These are phyloP conservation scores for Xanthoconium stramineum DNA, from an alignment of 768 basidiomycete species.

Conservation along the genomic window DNA sequence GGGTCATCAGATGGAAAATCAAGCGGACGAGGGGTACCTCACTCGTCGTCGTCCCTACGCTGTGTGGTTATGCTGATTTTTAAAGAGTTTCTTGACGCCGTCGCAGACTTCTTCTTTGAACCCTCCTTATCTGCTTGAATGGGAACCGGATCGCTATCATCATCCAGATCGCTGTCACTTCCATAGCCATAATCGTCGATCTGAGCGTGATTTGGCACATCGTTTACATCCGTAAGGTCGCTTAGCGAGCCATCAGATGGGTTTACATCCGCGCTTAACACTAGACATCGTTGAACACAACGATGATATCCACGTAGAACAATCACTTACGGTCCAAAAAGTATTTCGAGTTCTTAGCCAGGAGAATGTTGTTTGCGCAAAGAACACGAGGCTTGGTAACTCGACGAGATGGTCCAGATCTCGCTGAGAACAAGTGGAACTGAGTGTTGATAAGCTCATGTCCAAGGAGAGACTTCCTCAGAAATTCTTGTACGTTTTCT, in stretches of 20 bases:
- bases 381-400: slow-evolving; percentile 22
- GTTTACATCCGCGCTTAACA: slow-evolving; percentile 8
- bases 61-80: neutral
- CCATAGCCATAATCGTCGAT: slow-evolving; percentile 30
- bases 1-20: neutral
- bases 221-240: slow-evolving; percentile 6
- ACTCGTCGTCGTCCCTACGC: slow-evolving; percentile 11
- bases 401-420: neutral
- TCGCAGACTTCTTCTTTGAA: neutral
- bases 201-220: slow-evolving; percentile 2
- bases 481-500: slow-evolving; percentile 17
- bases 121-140: neutral
- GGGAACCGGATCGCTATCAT: slow-evolving; percentile 8
- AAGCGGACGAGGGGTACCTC: neutral
- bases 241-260: slow-evolving; percentile 7
- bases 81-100: neutral
- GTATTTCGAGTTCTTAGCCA: slow-evolving; percentile 25
- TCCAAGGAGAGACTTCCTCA: slow-evolving; percentile 26
- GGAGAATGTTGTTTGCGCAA: slow-evolving; percentile 28
- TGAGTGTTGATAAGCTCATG: slow-evolving; percentile 29
- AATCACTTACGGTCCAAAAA: slow-evolving; percentile 22
- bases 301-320: fast-evolving
- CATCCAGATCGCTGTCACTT: slow-evolving; percentile 37
- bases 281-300: neutral
- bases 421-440: slow-evolving; percentile 29